Evolutionary conservation across 2,329 filamentous ascomycete genomes (phyloP), one percentile per base, ranked within the genome.

Genomic region (Xylaria sp.): DNA sequence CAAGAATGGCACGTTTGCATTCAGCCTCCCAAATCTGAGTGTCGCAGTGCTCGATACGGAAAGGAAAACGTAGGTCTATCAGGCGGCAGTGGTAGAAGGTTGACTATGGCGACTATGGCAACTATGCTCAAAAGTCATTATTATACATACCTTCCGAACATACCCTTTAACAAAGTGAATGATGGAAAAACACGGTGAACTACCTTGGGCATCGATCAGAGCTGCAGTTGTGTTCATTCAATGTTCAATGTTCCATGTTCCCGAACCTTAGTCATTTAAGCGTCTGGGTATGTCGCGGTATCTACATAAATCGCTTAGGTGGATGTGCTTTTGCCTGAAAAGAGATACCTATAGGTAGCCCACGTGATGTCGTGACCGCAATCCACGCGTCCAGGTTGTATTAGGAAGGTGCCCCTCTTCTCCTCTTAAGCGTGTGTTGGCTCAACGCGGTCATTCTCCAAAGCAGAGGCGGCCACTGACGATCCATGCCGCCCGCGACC

Each of bases 11-110:
- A 76, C 73, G 1, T 88, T 89, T 72, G 78, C 77, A 52, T 89
- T 89, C 72, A 80, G 76, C 31, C 69, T 90, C 74, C 87, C 87
- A 0, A 80, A 86, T 71, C 78, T 88, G 66, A 88, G 86, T 72
- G 83, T 90, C 58, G 87, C 86, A 15, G 84, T 90, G 2, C 74
- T 90, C 62, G 85, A 88, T 61, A 84, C 82, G 0, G 74, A 65
- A 60, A 59, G 28, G 37, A 10, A 61, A 54, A 44, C 60, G 52
- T 28, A 65, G n/a, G 52, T 37, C 62, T 20, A 18, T 66, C 7
- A 63, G 59, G 55, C 50, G 37, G 34, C 48, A 51, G 50, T 66
- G 58, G 64, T 63, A 63, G 39, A 6, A 23, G 34, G n/a, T 20
- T 12, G 52, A 15, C 25, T 50, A 50, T 23, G n/a, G 10, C 6